Conservation (phyloP, 2,329 filamentous ascomycete species). For the Magnaporthales sp. region DNA sequence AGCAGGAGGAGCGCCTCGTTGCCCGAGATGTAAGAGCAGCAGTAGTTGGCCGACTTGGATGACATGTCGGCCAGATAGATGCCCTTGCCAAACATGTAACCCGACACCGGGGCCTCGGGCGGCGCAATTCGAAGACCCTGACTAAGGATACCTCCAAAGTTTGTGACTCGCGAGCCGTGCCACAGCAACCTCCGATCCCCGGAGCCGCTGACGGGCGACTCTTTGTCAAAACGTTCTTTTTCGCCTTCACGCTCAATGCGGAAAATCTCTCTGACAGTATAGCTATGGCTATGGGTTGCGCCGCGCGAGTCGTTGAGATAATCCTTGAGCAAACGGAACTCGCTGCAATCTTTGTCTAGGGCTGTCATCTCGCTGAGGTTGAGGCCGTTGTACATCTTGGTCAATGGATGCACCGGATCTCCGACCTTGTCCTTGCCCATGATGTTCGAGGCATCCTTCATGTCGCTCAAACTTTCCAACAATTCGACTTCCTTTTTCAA, state of each 20-base stretch:
- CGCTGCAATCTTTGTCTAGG: conserved; percentile 45
- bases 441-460: conserved; percentile 73
- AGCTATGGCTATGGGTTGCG: conserved; percentile 52
- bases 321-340: conserved; percentile 55
- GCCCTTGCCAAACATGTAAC: conserved; percentile 87
- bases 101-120: conserved; percentile 67
- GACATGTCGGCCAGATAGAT: conserved; percentile 84
- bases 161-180: conserved; percentile 78
- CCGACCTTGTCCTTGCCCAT: conserved; percentile 56
- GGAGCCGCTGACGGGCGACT: conserved; percentile 28
- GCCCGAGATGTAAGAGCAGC: conserved; percentile 51
- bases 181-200: conserved; percentile 69
- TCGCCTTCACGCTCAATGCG: conserved; percentile 72
- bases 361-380: conserved; percentile 69
- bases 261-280: conserved; percentile 67
- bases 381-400: conserved; percentile 64
- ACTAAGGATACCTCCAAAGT: conserved; percentile 79
- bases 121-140: conserved; percentile 88
- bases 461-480: conserved; percentile 72
- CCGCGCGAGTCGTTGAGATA: conserved; percentile 64
- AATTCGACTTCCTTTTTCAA: conserved; percentile 73
- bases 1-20: conserved; percentile 67
- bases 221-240: conserved; percentile 55
- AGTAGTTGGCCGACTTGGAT: conserved; percentile 76
- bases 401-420: conserved; percentile 53